Evolutionary conservation across 2,329 filamentous ascomycete genomes (phyloP).

Genomic region (Alternaria sp.): DNA sequence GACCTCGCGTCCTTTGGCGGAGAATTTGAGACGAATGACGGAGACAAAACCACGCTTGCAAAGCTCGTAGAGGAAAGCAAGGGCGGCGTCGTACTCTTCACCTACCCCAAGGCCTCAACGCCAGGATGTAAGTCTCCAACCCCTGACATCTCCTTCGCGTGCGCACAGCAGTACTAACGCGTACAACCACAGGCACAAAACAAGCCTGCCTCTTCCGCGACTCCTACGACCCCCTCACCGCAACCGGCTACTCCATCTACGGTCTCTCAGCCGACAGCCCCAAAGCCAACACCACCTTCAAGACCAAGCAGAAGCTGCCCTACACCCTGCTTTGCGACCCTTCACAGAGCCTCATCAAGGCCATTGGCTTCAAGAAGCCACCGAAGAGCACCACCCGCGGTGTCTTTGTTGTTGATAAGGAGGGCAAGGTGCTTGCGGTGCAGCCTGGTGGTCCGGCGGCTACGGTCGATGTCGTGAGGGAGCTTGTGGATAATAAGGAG

Average conservation of each 20-base stretch:
- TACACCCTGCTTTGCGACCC: constrained; percentile 90
- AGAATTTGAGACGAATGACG: constrained; percentile 85
- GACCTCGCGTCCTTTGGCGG: constrained; percentile 63
- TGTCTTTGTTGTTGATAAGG: constrained; percentile 85
- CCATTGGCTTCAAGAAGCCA: constrained; percentile 87
- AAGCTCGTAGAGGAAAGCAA: constrained; percentile 82
- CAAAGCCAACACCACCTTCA: constrained; percentile 92
- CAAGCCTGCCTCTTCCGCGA: constrained; percentile 96
- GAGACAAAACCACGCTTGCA: constrained; percentile 78
- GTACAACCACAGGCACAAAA: constrained; percentile 71
- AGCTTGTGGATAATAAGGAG: constrained; percentile 58
- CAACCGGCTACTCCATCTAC: constrained; percentile 83
- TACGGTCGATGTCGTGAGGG: constrained; percentile 78
- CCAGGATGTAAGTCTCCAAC: constrained; percentile 77
- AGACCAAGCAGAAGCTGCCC: constrained; percentile 85
- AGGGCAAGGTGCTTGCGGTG: constrained; percentile 77
- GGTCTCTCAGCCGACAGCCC: constrained; percentile 87
- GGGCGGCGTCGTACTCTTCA: constrained; percentile 88
- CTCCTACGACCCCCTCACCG: constrained; percentile 75
- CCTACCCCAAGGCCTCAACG: constrained; percentile 93
- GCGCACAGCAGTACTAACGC: constrained; percentile 16
- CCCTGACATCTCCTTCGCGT: neutral
- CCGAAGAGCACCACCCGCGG: constrained; percentile 82
- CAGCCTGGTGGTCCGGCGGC: constrained; percentile 77
- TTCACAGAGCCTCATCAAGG: constrained; percentile 73